Conservation (phyloP, 2,329 filamentous ascomycete species). For the Aspergillus pseudotamarii region DNA sequence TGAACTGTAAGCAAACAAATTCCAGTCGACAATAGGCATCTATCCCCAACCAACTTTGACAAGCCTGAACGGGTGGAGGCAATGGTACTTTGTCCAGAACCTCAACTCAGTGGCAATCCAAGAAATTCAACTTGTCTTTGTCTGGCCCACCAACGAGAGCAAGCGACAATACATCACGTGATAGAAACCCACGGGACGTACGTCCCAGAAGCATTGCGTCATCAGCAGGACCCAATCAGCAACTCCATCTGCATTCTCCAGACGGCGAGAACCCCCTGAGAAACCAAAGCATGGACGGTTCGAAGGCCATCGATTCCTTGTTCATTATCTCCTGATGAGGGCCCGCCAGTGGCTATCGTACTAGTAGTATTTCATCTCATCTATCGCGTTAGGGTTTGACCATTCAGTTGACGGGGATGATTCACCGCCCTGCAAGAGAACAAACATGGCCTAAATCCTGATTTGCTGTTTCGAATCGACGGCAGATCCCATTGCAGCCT, state of each 20-base stretch:
- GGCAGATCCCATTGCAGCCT: slow-evolving; percentile 13
- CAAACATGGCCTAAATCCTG: slow-evolving; percentile 7
- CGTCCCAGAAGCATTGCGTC: slow-evolving; percentile 21
- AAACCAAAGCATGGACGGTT: slow-evolving; percentile 3
- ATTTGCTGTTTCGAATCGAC: slow-evolving; percentile 13
- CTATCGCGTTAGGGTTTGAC: neutral
- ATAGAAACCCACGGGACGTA: slow-evolving; percentile 12
- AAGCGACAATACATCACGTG: slow-evolving; percentile 18
- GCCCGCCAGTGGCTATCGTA: slow-evolving; percentile 1
- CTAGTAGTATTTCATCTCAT: neutral
- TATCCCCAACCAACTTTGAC: neutral
- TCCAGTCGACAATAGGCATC: neutral
- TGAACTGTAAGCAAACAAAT: neutral
- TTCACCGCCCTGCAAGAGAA: slow-evolving; percentile 17
- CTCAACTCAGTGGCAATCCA: slow-evolving; percentile 19
- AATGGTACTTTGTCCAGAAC: slow-evolving; percentile 3
- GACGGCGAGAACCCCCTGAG: slow-evolving; percentile 17
- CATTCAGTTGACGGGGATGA: slow-evolving; percentile 2
- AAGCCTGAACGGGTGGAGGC: neutral
- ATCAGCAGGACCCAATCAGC: slow-evolving; percentile 22
- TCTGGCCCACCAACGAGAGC: slow-evolving; percentile 12
- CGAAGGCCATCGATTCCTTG: slow-evolving; percentile 2
- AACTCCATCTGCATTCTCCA: slow-evolving; percentile 9
- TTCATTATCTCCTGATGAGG: slow-evolving; percentile 5
- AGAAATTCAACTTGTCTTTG: slow-evolving; percentile 2